Base-by-base conservation (phyloP, 306 rosid species). In the Sesbania bispinosa region DNA sequence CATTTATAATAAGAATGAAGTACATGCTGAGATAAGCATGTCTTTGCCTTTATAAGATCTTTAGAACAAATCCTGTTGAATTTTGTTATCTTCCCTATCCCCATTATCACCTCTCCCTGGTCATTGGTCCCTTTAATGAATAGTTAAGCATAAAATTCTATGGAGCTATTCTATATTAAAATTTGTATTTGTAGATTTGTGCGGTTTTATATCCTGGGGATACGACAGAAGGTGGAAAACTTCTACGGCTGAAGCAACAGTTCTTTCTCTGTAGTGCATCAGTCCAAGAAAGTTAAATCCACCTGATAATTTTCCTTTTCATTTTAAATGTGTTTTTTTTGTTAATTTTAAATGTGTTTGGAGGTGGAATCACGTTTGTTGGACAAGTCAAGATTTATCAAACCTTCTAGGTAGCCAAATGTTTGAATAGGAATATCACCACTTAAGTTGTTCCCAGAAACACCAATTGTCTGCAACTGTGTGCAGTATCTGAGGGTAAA, bases 211-310 rank as follows among this genome's bases (percentile, higher is more conserved):
- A 94, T 78, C 99, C 99, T 64, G 97, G 99, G 54, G 97, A 94
- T 91, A 89, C 96, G 69, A 94, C 95, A n/a, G 99, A 94, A 84
- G 86, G 79, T 16, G 99, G 99, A 71, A 94, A 94, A 84, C 92
- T 94, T 77, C 55, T 94, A 53, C 80, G 99, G 72, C 80, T 94
- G 82, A 94, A 94, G 88, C 99, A 94, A 75, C 99, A 94, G 74
- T 94, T 81, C 84, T 94, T 94, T 70, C 99, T 94, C 62, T 94
- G 97, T 83, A 91, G 99, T 85, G 99, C 99, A 71, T 94, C 99
- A 18, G 96, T 94, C 62, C 97, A 94, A 90, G 99, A 89, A 60
- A 68, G 68, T 80, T 67, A 57, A 52, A 52, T 66, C 74, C 47
- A 42, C 23, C 26, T 26, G 24, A 24, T 50, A 60, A 39, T 8